Evolutionary conservation across 805 yeast species (phyloP).

Genomic region (Barnettozyma salicaria): DNA sequence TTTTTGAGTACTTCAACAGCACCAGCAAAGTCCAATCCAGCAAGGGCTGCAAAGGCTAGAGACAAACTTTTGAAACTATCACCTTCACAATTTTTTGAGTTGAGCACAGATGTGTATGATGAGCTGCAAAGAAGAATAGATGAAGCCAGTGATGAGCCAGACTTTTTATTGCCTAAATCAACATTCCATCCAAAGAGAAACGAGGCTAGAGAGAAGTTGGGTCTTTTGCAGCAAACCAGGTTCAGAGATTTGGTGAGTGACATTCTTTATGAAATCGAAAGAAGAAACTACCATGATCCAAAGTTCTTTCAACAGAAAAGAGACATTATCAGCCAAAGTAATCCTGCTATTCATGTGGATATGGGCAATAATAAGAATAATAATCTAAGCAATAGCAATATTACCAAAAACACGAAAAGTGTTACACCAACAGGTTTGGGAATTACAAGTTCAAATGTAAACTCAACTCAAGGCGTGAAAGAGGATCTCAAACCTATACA

Average conservation of each 20-base stretch:
- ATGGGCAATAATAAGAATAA: neutral
- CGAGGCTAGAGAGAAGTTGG: conserved; percentile 88
- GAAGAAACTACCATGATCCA: conserved; percentile 51
- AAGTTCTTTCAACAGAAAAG: conserved; percentile 3
- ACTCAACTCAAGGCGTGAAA: too few relatives aligned
- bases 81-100: conserved; percentile 76
- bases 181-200: conserved; percentile 89
- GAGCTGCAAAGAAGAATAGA: conserved; percentile 76
- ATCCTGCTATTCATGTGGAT: too few relatives aligned
- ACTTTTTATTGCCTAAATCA: conserved; percentile 60
- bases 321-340: too few relatives aligned
- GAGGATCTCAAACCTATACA: too few relatives aligned
- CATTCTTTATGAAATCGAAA: conserved; percentile 77
- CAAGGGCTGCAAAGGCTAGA: conserved; percentile 73
- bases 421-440: too few relatives aligned
- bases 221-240: conserved; percentile 72
- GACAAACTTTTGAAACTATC: conserved; percentile 80
- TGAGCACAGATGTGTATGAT: conserved; percentile 91
- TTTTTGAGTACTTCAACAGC: conserved; percentile 22
- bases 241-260: conserved; percentile 90
- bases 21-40: conserved; percentile 26
- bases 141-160: conserved; percentile 52
- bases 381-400: neutral
- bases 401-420: too few relatives aligned
- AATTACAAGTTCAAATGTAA: too few relatives aligned